phyloP scores from a whole-genome alignment of 768 basidiomycete genomes.

The Leucogyrophana mollusca region DNA sequence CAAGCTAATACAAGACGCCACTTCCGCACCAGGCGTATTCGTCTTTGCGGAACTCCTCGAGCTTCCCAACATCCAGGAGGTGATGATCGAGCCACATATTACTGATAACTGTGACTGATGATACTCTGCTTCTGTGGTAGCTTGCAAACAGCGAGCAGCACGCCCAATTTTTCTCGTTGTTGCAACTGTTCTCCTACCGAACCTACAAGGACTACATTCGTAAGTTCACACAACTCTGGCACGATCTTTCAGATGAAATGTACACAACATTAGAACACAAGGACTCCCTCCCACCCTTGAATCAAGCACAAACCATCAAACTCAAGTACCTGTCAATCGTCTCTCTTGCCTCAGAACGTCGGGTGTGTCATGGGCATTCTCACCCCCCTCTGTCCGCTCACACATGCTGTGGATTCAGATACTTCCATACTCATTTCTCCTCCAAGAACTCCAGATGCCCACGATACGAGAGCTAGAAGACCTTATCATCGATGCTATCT shows the following conservation, averaged over 20 bases:
- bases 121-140: constrained; percentile 36
- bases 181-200: constrained; percentile 89
- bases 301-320: constrained; percentile 75
- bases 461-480: constrained; percentile 91
- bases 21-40: constrained; percentile 86
- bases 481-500: constrained; percentile 95
- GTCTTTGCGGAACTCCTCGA: constrained; percentile 90
- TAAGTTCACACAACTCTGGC: constrained; percentile 31
- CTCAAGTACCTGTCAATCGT: constrained; percentile 93
- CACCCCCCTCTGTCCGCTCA: not conserved
- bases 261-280: constrained; percentile 62
- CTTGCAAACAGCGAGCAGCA: constrained; percentile 66
- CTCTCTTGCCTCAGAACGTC: constrained; percentile 70
- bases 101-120: not conserved
- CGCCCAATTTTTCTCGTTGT: constrained; percentile 55
- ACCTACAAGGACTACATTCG: constrained; percentile 83
- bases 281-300: constrained; percentile 63
- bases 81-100: too few species aligned
- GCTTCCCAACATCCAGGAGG: constrained; percentile 81
- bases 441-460: constrained; percentile 68
- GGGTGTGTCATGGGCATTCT: constrained; percentile 49
- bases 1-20: constrained; percentile 84
- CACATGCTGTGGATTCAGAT: constrained; percentile 54
- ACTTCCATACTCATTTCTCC: constrained; percentile 75
- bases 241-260: constrained; percentile 3